phyloP scores from a whole-genome alignment of 345 rosid species.

The Acer negundo region DNA sequence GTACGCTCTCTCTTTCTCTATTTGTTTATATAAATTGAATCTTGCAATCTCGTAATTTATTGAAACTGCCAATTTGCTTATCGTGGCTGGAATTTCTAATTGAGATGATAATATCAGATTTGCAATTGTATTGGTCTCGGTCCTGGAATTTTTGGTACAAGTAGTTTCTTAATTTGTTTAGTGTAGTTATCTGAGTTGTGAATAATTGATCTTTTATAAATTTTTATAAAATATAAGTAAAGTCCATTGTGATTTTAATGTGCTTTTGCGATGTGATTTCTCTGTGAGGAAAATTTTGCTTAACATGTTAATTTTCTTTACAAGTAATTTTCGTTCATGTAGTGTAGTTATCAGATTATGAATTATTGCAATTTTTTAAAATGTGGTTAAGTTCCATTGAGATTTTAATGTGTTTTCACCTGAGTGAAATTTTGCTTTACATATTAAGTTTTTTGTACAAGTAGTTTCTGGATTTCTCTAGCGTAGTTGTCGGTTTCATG shows the following conservation, averaged over 20 bases:
- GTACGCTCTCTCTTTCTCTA: constrained; percentile 34
- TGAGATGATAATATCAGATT: background rate
- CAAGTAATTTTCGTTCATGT: background rate
- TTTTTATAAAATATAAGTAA: no score
- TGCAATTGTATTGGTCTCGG: background rate
- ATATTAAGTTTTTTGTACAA: no score
- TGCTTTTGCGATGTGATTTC: background rate
- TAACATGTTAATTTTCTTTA: background rate
- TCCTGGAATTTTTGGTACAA: background rate
- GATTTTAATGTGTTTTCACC: no score
- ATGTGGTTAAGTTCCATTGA: background rate
- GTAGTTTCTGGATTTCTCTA: no score
- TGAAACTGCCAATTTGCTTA: background rate
- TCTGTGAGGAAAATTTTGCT: background rate
- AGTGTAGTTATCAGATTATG: background rate
- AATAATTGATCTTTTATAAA: background rate
- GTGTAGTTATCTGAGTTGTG: background rate
- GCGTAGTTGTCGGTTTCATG: no score
- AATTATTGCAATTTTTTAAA: background rate
- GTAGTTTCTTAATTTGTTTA: background rate
- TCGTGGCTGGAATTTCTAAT: background rate
- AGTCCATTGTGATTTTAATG: background rate
- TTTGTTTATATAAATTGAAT: background rate
- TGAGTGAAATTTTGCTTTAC: background rate
- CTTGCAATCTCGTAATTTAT: background rate